Conservation (phyloP, 768 basidiomycete genomes). For the Tulasnella sp. region DNA sequence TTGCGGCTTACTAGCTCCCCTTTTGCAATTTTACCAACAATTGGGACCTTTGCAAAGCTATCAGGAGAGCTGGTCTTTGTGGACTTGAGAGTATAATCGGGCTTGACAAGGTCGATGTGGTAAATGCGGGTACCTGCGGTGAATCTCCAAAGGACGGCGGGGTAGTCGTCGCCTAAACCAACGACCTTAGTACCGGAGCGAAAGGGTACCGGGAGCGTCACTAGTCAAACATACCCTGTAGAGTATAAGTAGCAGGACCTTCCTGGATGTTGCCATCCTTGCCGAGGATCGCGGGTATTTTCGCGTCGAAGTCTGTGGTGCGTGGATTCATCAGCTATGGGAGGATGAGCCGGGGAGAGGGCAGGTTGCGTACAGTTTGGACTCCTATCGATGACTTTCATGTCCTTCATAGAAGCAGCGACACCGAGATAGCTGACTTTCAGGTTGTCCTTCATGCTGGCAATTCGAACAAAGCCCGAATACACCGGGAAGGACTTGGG, state of each 20-base stretch:
- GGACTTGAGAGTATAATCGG: no score
- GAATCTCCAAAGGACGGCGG: constrained; percentile 17
- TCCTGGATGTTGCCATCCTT: neutral
- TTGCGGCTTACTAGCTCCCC: neutral
- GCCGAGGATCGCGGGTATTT: constrained; percentile 6
- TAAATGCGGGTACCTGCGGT: constrained; percentile 23
- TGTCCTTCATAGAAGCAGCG: constrained; percentile 45
- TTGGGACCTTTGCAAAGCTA: no score
- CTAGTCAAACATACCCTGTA: constrained; percentile 4
- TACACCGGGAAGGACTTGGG: constrained; percentile 52
- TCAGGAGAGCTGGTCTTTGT: no score
- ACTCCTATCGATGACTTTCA: constrained; percentile 51
- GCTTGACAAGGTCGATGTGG: constrained; percentile 24
- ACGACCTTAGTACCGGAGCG: neutral
- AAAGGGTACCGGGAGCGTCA: no score
- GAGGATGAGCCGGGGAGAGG: neutral
- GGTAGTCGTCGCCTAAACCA: constrained; percentile 7
- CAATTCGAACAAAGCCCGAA: constrained; percentile 53
- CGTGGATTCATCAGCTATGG: neutral
- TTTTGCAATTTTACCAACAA: neutral
- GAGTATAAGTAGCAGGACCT: constrained; percentile 3
- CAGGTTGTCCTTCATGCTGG: constrained; percentile 36
- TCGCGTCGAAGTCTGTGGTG: neutral
- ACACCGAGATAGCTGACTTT: constrained; percentile 47
- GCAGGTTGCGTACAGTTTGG: neutral